A percentile compares a stretch with the other conserved stretches of the same genome.
These are phyloP conservation scores for Saraca asoca DNA, from an alignment of 331 rosid species.

Conservation along the genomic window DNA sequence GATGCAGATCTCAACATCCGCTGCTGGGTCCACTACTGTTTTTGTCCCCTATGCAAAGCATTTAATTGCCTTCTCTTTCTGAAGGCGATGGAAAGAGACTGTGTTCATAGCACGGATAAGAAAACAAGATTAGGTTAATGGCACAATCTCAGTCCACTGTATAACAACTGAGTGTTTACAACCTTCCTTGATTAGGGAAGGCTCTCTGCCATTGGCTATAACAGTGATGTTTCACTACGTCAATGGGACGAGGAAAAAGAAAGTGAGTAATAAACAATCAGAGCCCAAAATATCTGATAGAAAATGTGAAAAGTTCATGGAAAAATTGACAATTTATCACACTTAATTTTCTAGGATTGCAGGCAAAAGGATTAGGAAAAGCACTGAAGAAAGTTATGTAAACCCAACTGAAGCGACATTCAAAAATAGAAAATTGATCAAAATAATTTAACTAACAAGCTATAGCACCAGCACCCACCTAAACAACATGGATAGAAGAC, in stretches of 20 bases:
- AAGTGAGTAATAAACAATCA: background rate
- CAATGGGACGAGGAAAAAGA: background rate
- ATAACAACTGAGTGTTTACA: background rate
- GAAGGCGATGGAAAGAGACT: conserved; percentile 21
- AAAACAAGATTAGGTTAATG: conserved; percentile 28
- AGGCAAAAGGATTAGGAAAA: conserved; percentile 9
- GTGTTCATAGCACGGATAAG: background rate
- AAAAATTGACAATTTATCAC: background rate
- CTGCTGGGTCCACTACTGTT: conserved; percentile 21
- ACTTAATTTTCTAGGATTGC: background rate
- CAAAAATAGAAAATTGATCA: conserved; percentile 4
- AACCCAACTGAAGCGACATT: conserved; percentile 12
- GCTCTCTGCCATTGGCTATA: background rate
- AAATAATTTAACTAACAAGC: background rate
- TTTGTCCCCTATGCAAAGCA: too few species aligned
- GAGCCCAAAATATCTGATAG: background rate
- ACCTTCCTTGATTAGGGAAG: background rate
- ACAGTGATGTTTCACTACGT: background rate
- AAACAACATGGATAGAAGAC: background rate
- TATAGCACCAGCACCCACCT: background rate
- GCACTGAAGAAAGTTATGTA: conserved; percentile 27
- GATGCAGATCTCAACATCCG: background rate
- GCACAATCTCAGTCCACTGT: conserved; percentile 18
- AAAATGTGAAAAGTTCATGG: background rate
- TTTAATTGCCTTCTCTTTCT: conserved; percentile 5